Percentiles rank a stretch among this genome's conserved stretches.
These are phyloP conservation scores for Quercus alba DNA, from an alignment of 306 rosid genomes.

Conservation along the genomic window DNA sequence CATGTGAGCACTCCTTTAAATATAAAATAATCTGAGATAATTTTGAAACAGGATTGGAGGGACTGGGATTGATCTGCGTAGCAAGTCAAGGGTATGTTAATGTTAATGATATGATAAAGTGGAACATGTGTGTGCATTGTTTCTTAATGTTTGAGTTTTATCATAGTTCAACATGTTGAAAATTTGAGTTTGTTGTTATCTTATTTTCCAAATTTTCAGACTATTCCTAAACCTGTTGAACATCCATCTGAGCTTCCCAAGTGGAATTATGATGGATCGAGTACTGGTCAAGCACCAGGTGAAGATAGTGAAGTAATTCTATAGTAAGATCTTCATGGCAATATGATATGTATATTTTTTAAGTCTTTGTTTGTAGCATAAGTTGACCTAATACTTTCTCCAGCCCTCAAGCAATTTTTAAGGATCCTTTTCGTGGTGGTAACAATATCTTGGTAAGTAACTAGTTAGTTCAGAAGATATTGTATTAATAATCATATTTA, in stretches of 20 bases:
- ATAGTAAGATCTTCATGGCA: constrained; percentile 65
- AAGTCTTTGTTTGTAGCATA: constrained; percentile 12
- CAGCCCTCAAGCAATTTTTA: constrained; percentile 97
- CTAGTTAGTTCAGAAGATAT: constrained; percentile 15
- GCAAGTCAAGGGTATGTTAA: constrained; percentile 83
- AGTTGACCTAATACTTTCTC: constrained; percentile 16
- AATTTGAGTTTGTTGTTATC: background rate
- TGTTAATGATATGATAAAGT: constrained; percentile 12
- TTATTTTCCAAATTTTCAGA: constrained; percentile 46
- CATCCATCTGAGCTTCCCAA: constrained; percentile 97
- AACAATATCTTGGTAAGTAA: constrained; percentile 89
- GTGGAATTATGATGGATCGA: constrained; percentile 99
- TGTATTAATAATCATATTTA: background rate
- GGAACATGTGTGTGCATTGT: background rate
- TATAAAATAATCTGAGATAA: background rate
- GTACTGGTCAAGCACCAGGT: constrained; percentile 99
- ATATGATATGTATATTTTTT: background rate
- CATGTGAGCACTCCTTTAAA: constrained; percentile 12
- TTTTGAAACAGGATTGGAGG: constrained; percentile 84
- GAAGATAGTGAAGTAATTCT: constrained; percentile 99
- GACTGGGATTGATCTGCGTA: constrained; percentile 88
- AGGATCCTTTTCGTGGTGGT: constrained; percentile 98
- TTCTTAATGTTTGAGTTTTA: constrained; percentile 10
- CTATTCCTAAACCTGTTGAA: constrained; percentile 82
- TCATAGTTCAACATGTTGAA: background rate